Percentiles rank a stretch among this genome's conserved stretches.
Evolutionary conservation across 306 rosid species (phyloP).

Genomic region (Cucurbita pepo): DNA sequence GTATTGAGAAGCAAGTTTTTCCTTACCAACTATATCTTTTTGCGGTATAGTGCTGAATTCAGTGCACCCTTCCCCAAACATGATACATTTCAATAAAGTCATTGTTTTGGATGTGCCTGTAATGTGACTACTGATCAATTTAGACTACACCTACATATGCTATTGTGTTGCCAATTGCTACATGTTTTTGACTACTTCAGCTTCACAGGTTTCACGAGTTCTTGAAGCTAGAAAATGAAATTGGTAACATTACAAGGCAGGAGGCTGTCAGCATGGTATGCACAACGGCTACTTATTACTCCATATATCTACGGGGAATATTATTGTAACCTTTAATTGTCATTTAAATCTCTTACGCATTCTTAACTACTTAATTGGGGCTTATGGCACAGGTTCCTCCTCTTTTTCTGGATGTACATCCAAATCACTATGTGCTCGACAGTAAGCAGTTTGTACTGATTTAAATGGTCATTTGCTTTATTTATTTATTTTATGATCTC

Average conservation of each 20-base stretch:
- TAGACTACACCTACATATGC: not conserved
- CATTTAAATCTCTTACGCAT: not conserved
- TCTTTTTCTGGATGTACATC: constrained; percentile 77
- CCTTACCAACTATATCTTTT: no score
- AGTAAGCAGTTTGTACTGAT: constrained; percentile 50
- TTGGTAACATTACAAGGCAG: constrained; percentile 96
- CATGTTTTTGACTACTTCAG: not conserved
- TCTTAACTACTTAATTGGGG: not conserved
- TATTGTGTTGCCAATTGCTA: not conserved
- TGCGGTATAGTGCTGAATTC: no score
- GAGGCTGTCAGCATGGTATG: constrained; percentile 99
- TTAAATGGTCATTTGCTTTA: constrained; percentile 3
- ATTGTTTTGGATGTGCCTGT: no score
- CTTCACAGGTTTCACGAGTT: constrained; percentile 80
- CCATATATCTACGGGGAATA: not conserved
- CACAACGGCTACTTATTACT: not conserved
- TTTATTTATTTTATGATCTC: not conserved
- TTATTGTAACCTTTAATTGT: not conserved
- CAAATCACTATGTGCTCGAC: constrained; percentile 77
- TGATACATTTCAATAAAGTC: no score
- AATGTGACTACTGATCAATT: not conserved
- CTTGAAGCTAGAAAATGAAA: constrained; percentile 94
- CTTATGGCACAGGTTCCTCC: constrained; percentile 76
- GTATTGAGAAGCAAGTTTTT: no score
- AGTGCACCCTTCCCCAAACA: no score